phyloP scores from a whole-genome alignment of 768 basidiomycete genomes.

The Lactifluus pinguis region DNA sequence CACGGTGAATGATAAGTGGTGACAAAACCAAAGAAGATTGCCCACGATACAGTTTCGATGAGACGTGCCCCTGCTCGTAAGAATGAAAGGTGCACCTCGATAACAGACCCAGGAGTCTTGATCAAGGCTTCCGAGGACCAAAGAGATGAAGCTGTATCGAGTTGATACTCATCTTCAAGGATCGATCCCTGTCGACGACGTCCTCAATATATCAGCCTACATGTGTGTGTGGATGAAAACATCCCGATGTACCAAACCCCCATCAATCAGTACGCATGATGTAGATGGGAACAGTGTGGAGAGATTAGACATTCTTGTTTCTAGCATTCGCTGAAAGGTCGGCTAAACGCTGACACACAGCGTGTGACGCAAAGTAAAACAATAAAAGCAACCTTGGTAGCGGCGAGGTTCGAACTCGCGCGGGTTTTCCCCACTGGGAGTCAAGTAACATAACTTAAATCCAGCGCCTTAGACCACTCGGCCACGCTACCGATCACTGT shows the following conservation, averaged over 20 bases:
- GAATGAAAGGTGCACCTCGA: constrained; percentile 54
- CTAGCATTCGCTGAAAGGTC: not conserved
- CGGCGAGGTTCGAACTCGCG: constrained; percentile 91
- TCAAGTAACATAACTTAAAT: constrained; percentile 58
- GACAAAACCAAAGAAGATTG: not conserved
- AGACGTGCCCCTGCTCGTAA: constrained; percentile 56
- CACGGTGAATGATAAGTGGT: not conserved
- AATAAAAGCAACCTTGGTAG: constrained; percentile 39
- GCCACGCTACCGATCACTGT: constrained; percentile 50
- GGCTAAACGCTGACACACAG: too few relatives aligned
- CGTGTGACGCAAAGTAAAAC: not conserved
- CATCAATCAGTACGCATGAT: constrained; percentile 9
- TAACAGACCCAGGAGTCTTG: constrained; percentile 43
- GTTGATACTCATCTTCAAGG: constrained; percentile 41
- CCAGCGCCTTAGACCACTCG: constrained; percentile 92
- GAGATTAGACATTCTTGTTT: not conserved
- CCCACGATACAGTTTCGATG: constrained; percentile 63
- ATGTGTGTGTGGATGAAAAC: not conserved
- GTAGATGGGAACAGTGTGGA: not conserved
- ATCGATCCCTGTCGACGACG: constrained; percentile 45
- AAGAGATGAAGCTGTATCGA: constrained; percentile 46
- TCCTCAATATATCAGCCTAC: not conserved
- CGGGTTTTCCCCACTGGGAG: constrained; percentile 79
- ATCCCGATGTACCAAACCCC: constrained; percentile 9
- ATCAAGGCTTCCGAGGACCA: constrained; percentile 64